Base-by-base conservation (phyloP, 305 asterid species). In the Fraxinus angustifolia region DNA sequence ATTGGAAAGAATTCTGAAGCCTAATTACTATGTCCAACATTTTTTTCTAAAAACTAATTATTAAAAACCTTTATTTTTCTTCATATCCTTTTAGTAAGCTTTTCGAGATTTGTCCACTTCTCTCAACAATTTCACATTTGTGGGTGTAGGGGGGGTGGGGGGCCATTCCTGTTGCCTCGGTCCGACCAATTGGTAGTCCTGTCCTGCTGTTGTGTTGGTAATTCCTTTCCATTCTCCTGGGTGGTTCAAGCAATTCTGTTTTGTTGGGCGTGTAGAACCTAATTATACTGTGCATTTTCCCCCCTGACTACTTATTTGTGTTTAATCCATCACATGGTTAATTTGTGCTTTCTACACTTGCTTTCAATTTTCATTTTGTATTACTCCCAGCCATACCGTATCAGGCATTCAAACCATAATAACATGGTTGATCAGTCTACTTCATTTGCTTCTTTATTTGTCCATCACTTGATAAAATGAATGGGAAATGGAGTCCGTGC, bases 401-500 rank as follows among this genome's bases (percentile, higher is more conserved):
- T 26, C 74, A 30, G 60, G 8, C 45, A 62, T 56, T 56, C 71
- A 33, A 35, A 30, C 72, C 81, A 78, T 75, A 31, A 50, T 76
- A 6, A 14, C 23, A 65, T 21, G 23, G 26, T 70, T 70, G 45
- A 62, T 42, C 75, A 21, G 75, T 68, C 77, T 48, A 19, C 45
- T 73, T 82, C 75, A 71, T 42, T 65, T 79, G n/a, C 23, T 26
- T 76, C 16, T 75, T 70, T 77, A 70, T 50, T 3, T 80, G 38
- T 75, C 45, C 71, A 30, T 34, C 81, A 26, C 62, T 82, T 78
- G 77, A 74, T 62, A 45, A 42, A 78, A 58, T 31, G 31, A 77
- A 77, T 26, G 28, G 50, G 78, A 75, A 86, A 33, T 62, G 53
- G 80, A 65, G 7, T 78, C 36, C 38, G 1, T 78, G 38, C 82